A percentile compares a stretch with the other conserved stretches of the same genome.
phyloP scores from a whole-genome alignment of 2,329 filamentous ascomycete species.

The Corynespora cassiicola region DNA sequence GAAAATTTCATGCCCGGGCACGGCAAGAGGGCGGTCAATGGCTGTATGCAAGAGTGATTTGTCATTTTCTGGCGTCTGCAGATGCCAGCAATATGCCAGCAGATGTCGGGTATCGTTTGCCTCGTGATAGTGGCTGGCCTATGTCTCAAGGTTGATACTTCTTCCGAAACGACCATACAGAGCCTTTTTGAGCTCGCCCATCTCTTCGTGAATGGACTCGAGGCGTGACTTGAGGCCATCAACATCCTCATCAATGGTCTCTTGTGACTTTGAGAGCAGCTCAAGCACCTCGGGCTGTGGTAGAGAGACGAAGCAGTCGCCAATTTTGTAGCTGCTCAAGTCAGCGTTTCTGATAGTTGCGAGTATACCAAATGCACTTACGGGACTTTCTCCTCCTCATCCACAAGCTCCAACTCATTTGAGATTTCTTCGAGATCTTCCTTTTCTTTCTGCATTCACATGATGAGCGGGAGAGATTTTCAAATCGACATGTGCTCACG shows the following conservation, averaged over 20 bases:
- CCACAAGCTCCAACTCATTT: slow-evolving; percentile 88
- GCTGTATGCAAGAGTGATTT: too few relatives aligned
- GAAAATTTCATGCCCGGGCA: too few relatives aligned
- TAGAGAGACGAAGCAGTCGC: slow-evolving; percentile 91
- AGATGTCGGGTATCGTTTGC: too few relatives aligned
- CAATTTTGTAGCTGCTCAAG: slow-evolving; percentile 83
- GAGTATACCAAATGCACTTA: slow-evolving; percentile 55
- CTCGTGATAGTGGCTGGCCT: slow-evolving; percentile 6
- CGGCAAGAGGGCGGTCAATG: too few relatives aligned
- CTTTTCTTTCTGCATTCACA: slow-evolving; percentile 83
- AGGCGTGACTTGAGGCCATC: slow-evolving; percentile 78
- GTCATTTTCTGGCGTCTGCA: too few relatives aligned
- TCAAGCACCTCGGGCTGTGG: slow-evolving; percentile 85
- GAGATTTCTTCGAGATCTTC: slow-evolving; percentile 95
- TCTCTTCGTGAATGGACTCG: slow-evolving; percentile 77
- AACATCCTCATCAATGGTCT: slow-evolving; percentile 79
- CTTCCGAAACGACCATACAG: slow-evolving; percentile 94
- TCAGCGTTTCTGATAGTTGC: slow-evolving; percentile 5
- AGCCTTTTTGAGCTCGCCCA: slow-evolving; percentile 87
- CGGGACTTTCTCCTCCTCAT: slow-evolving; percentile 94
- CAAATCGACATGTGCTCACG: too few relatives aligned
- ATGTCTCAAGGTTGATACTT: slow-evolving; percentile 96
- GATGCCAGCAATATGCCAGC: too few relatives aligned
- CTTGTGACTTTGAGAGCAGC: slow-evolving; percentile 74
- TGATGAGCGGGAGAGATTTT: too few relatives aligned